Base-by-base conservation (phyloP, 169 alveolate genomes). In the Plasmodium fragile region DNA sequence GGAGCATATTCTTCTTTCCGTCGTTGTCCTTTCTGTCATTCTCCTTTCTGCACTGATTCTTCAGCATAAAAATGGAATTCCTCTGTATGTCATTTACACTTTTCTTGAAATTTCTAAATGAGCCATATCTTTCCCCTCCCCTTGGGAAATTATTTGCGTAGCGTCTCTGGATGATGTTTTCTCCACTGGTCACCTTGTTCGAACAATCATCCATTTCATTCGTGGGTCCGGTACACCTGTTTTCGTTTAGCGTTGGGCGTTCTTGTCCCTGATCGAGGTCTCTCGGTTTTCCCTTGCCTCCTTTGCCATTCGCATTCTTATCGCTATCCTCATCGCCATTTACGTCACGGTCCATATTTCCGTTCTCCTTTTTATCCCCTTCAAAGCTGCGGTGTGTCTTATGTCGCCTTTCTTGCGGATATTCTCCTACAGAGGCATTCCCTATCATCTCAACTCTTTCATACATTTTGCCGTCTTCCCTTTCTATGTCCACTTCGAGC, bases 191-290 rank as follows among this genome's bases (percentile, higher is more conserved):
- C 49, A 28, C 80, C 49, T 41, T 70, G 36, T 43, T 70, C 13
- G 18, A 83, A 69, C 52, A 41, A 5, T 70, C 45, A 70, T 83
- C 82, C 10, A 13, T 80, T n/a, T 82, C 91, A 59, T 82, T 82
- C 65, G 41, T 55, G 13, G 25, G 41, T 82, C 71, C 7, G 22
- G 71, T 82, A 13, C 25, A 59, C 87, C 11, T 34, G 25, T 34
- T 1, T 34, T 34, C 34, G 55, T 30, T 36, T 28, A 13, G 16
- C 22, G 16, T 32, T 34, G 5, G 22, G 53, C 10, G 25, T 73
- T 32, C 55, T 36, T 13, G 25, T n/a, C 32, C 53, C 53, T 65
- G 30, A n/a, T 65, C 7, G 36, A 4, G 39, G 36, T 43, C 8
- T 32, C 43, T 73, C 4, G 30, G 32, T 8, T 73, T 70, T 32